Base-by-base conservation (phyloP, 352 stramenopile genomes). In the Pythium pyrilobum region DNA sequence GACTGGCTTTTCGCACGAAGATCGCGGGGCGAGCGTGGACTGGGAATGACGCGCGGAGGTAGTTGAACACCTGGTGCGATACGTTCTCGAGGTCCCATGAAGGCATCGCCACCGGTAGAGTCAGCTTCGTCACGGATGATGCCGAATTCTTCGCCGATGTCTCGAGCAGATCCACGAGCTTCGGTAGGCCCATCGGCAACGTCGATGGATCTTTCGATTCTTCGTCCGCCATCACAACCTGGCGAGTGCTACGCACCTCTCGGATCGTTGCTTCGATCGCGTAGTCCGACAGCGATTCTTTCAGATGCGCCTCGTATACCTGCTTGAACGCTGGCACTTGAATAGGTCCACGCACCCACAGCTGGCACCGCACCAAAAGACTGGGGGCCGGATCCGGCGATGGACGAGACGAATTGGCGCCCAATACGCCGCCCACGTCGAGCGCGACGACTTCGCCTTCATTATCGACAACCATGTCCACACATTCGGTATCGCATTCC, bases 241-340 rank as follows among this genome's bases (percentile, higher is more conserved):
- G 23, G 9, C 34, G 23, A 12, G 33, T 32, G 1, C 10, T 21
- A 24, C 31, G 49, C 1, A 65, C 37, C 5, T 69, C 42, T 16
- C 57, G 63, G 31, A 91, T 58, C 2, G 56, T 77, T 7, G 58
- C 51, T 56, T 95, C 82, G 15, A 93, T 89, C n/a, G 75, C 66
- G 47, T 84, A 91, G 41, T 95, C 85, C 28, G 76, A 81, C 34
- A 95, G 38, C 8, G 82, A 72, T 72, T 95, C 81, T 20, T 89
- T 74, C 16, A 95, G 18, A 37, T 85, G 84, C 12, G 68, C 62
- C 45, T 89, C 72, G n/a, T 91, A 66, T 16, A 89, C 62, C 3
- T 82, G 56, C 34, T 53, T 69, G 7, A 95, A 46, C n/a, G 86
- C 74, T 13, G 28, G 24, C 20, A 60, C 54, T 62, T 79, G 67